Percentiles rank a stretch among this genome's conserved stretches.
Evolutionary conservation across 2,329 filamentous ascomycete genomes (phyloP).

Genomic region (Fusarium euwallaceae): DNA sequence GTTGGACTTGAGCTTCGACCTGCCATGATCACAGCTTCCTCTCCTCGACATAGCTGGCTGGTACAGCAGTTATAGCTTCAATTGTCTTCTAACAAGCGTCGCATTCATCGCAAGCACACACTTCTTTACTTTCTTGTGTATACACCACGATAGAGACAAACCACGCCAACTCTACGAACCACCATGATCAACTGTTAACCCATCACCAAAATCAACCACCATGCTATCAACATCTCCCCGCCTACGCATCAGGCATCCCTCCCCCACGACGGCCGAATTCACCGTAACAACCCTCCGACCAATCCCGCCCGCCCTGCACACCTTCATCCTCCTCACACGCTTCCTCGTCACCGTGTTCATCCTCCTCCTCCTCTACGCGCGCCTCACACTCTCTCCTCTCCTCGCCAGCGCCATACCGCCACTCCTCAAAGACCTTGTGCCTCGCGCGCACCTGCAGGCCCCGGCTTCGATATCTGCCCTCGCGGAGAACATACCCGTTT

Average conservation of each 20-base stretch:
- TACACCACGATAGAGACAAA: background rate
- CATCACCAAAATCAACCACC: conserved; percentile 17
- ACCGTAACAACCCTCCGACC: conserved; percentile 85
- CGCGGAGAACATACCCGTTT: conserved; percentile 54
- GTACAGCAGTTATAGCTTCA: background rate
- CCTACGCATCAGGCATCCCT: conserved; percentile 76
- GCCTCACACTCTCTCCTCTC: conserved; percentile 56
- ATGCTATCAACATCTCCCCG: conserved; percentile 75
- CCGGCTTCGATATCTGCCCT: conserved; percentile 51
- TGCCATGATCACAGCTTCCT: background rate
- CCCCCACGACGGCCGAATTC: conserved; percentile 92
- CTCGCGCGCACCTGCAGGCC: conserved; percentile 46
- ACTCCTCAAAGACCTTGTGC: conserved; percentile 21
- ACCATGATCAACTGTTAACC: conserved; percentile 19
- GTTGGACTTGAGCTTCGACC: background rate
- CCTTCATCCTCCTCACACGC: conserved; percentile 58
- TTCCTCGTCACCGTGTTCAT: conserved; percentile 58
- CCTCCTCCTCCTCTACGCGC: conserved; percentile 64
- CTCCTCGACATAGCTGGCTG: background rate
- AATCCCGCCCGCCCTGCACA: conserved; percentile 60
- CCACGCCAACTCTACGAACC: background rate
- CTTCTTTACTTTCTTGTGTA: background rate
- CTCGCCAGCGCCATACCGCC: conserved; percentile 35
- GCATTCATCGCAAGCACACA: background rate
- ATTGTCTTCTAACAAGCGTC: background rate